Conservation (phyloP, 73 alveolate genomes). For the Breviolum minutum region DNA sequence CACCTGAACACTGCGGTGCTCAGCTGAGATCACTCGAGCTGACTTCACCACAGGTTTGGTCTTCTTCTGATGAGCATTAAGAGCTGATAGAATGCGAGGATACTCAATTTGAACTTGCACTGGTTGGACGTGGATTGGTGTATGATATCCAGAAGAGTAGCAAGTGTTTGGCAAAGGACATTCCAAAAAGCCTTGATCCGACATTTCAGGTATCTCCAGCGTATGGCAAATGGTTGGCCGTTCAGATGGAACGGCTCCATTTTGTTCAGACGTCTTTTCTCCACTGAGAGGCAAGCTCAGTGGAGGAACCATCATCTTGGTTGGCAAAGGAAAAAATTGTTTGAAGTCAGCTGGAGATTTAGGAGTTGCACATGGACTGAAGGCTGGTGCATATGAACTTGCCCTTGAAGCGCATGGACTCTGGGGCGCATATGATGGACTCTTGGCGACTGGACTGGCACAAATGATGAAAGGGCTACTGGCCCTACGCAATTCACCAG, state of each 20-base stretch:
- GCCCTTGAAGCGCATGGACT: constrained; percentile 18
- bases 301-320: constrained; percentile 46
- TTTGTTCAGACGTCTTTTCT: constrained; percentile 1
- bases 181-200: neutral
- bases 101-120: neutral
- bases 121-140: neutral
- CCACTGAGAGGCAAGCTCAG: constrained; percentile 3
- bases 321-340: constrained; percentile 8
- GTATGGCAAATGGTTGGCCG: neutral
- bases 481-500: neutral
- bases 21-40: constrained; percentile 23
- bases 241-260: neutral
- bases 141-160: constrained; percentile 11
- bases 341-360: constrained; percentile 17
- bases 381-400: constrained; percentile 34
- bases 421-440: neutral
- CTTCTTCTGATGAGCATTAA: neutral
- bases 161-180: constrained; percentile 41
- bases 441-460: neutral
- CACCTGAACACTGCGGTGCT: constrained; percentile 1
- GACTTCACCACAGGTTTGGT: neutral
- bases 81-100: constrained; percentile 49
- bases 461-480: neutral
- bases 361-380: constrained; percentile 47
- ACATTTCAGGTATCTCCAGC: constrained; percentile 22